Evolutionary conservation across 2,329 filamentous ascomycete genomes (phyloP), one percentile per base, ranked within the genome.

Genomic region (Colletotrichum sojae): DNA sequence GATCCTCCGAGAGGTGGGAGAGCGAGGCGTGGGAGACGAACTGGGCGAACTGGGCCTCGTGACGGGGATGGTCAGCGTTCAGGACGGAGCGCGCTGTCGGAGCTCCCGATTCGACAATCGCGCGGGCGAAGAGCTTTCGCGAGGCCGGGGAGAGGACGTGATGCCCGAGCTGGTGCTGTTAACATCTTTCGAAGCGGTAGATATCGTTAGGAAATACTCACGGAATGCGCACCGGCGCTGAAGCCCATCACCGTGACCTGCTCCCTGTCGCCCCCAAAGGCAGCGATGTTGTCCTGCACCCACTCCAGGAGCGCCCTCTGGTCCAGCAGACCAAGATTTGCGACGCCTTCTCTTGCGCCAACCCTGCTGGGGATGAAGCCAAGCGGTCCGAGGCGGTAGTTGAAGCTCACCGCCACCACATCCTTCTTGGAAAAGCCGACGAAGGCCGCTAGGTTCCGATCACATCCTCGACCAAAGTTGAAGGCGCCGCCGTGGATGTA

Each of bases 261-360:
- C 10, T 79, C 77, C 2, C 81, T 81, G 73, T 92, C 86, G 2
- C 90, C 90, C 0, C 89, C 90, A 77, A 92, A 91, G 4, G 78
- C 79, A 6, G 76, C 83, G 62, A 90, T 87, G 76, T 91, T 91
- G 27, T 85, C 80, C 70, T 83, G 81, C 27, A 92, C 85, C 90
- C 90, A 92, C 64, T 83, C 78, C 22, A 92, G 80, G 13, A 88
- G 81, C 15, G 85, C 74, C 68, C 85, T 83, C 77, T 92, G 90
- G 74, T 92, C 91, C 71, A 84, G 83, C 69, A 92, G 78, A 1
- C 91, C 91, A 20, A 91, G 78, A 73, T 94, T 94, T 60, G 91
- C 79, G 46, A 87, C 72, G 0, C 88, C 90, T 59, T 85, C 85
- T 40, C 84, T 84, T 15, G 83, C 81, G 36, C 87, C 83, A 63